A percentile compares a stretch with the other conserved stretches of the same genome.
Conservation (phyloP, 2,329 filamentous ascomycete genomes). For the Colletotrichum melonis region DNA sequence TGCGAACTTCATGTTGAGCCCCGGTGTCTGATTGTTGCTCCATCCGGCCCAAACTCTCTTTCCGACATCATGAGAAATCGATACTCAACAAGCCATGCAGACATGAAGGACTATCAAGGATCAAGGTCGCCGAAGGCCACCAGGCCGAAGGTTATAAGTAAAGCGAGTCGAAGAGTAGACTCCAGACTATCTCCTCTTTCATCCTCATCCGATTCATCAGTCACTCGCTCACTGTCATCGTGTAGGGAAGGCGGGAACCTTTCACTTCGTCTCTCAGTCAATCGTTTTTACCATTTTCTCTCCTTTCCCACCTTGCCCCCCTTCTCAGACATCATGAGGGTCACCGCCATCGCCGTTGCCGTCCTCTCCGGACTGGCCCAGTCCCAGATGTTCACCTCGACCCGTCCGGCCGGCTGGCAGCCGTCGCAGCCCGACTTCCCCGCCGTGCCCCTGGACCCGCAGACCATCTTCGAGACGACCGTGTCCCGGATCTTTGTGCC, state of each 20-base stretch:
- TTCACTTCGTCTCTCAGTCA: constrained; percentile 25
- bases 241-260: constrained; percentile 25
- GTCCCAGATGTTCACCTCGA: neutral
- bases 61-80: neutral
- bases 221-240: constrained; percentile 32
- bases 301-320: constrained; percentile 1
- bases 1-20: neutral
- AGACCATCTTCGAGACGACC: neutral
- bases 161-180: neutral
- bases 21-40: neutral
- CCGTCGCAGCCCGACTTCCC: constrained; percentile 11
- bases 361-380: constrained; percentile 28
- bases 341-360: constrained; percentile 15
- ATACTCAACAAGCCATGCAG: constrained; percentile 2
- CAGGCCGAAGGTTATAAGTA: constrained; percentile 19
- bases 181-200: neutral
- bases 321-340: constrained; percentile 26
- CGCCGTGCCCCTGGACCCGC: constrained; percentile 1
- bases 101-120: neutral
- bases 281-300: constrained; percentile 15
- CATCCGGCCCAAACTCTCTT: neutral
- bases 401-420: neutral
- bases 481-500: neutral
- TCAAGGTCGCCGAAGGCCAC: neutral
- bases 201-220: constrained; percentile 21